Base-by-base conservation (phyloP, 2,329 filamentous ascomycete genomes). In the Exophiala sp. region DNA sequence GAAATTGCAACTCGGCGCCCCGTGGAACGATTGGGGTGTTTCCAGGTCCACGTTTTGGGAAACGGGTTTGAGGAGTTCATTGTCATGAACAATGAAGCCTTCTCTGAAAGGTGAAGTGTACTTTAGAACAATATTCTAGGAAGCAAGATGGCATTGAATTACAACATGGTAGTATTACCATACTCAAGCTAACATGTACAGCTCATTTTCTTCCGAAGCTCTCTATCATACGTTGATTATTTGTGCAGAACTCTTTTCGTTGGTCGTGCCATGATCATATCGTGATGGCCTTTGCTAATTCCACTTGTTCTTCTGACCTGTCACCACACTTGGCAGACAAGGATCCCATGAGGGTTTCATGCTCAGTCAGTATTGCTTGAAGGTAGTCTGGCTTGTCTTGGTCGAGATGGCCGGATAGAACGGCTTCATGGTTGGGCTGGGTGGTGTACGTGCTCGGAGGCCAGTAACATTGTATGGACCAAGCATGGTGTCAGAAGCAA, bases 161-260 rank as follows among this genome's bases (percentile, higher is more conserved):
- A 29, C 24, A 12, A 38, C 14, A 12, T 12, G 4, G 35, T 12
- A 10, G 35, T 38, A 38, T 5, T 38, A 43, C 29, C 41, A 43
- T 43, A 32, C 41, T 32, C 20, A 18, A 48, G 32, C 39, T 47
- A 52, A 35, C 35, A 45, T 54, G 43, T 45, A 52, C 47, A 58
- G 52, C 38, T 16, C 55, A 51, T 45, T 33, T 51, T 24, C 44
- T 21, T 49, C 34, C 32, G 34, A 50, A 52, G 16, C 24, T 20
- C 40, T 55, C 44, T 54, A 58, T 49, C 47, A 58, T 58, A 55
- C 55, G 49, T 46, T 47, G 34, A 51, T 49, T 32, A 48, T n/a
- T 33, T 47, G 14, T 52, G 52, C 47, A 41, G 46, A 41, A 41
- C 24, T 35, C 24, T 20, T 20, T 20, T 32, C 36, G 43, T 42